Conservation (phyloP, 371 early-diverging fungal species). For the Phascolomyces articulosus region DNA sequence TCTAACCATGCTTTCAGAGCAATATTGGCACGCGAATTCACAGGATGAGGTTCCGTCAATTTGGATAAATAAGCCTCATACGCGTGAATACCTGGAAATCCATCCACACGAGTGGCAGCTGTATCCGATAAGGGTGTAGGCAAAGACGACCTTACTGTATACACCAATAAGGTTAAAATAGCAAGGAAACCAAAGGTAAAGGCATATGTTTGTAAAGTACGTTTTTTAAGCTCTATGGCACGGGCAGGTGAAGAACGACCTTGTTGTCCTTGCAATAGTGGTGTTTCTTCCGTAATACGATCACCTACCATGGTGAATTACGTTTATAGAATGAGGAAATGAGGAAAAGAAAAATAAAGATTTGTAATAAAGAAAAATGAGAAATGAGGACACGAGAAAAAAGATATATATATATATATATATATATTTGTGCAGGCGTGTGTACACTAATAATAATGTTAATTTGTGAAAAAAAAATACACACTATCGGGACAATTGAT, state of each 20-base stretch:
- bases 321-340: background rate
- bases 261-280: conserved; percentile 4
- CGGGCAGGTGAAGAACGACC: background rate
- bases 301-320: conserved; percentile 4
- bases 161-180: conserved; percentile 17
- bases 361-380: no score
- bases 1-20: conserved; percentile 37
- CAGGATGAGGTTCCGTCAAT: conserved; percentile 58
- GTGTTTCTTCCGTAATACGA: conserved; percentile 14
- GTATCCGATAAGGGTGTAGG: conserved; percentile 50
- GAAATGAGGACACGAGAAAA: no score
- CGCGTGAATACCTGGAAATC: conserved; percentile 55
- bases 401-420: no score
- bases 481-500: no score
- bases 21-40: conserved; percentile 54
- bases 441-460: no score
- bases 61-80: conserved; percentile 53
- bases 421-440: no score
- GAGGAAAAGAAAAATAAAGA: background rate
- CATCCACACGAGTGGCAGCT: conserved; percentile 29
- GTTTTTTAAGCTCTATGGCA: background rate
- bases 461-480: no score
- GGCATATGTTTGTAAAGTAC: conserved; percentile 16
- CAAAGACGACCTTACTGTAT: conserved; percentile 30
- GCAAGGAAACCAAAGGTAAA: conserved; percentile 24